Conservation (phyloP, 2,329 filamentous ascomycete genomes). For the Colletotrichum higginsianum region DNA sequence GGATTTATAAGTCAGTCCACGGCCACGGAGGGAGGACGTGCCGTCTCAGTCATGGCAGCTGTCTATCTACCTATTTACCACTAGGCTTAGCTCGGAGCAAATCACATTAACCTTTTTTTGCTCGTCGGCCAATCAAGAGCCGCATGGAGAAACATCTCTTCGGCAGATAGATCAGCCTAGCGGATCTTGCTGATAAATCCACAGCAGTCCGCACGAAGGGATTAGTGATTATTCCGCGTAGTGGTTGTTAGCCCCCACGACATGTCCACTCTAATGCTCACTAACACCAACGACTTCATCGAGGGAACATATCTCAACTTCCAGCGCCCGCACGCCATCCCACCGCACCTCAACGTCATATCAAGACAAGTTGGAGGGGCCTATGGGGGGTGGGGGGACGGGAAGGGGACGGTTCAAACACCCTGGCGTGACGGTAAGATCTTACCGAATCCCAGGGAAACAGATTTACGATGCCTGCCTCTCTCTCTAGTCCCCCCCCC, state of each 20-base stretch:
- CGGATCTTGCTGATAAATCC: constrained; percentile 39
- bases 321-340: constrained; percentile 33
- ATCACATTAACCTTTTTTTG: neutral
- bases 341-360: constrained; percentile 16
- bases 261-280: neutral
- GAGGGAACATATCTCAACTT: neutral
- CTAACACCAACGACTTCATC: neutral
- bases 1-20: too few relatives aligned
- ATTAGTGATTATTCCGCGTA: constrained; percentile 27
- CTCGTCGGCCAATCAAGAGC: constrained; percentile 14
- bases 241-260: neutral
- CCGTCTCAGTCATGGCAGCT: constrained; percentile 8
- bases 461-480: constrained; percentile 10
- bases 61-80: neutral
- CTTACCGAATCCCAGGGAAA: constrained; percentile 3
- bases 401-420: constrained; percentile 4
- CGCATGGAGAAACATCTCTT: neutral
- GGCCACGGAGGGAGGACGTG: neutral
- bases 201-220: constrained; percentile 8
- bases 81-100: neutral
- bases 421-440: constrained; percentile 27
- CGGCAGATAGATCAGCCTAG: neutral
- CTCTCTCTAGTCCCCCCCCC: neutral
- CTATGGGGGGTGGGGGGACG: neutral
- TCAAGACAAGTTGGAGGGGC: too few relatives aligned